phyloP scores from a whole-genome alignment of 345 rosid genomes.

The Cardiospermum halicacabum region DNA sequence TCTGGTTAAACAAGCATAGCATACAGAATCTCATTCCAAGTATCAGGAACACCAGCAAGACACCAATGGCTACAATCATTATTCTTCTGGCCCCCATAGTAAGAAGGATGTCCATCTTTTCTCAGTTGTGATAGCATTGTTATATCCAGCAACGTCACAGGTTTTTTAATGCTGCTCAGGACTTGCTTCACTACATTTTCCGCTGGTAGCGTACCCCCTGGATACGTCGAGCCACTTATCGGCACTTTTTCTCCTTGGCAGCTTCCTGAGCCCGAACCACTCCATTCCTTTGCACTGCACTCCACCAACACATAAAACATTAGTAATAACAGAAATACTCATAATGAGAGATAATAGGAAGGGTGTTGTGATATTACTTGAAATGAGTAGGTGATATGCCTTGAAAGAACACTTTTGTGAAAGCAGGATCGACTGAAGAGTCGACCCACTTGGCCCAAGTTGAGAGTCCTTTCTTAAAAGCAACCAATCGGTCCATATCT shows the following conservation, averaged over 20 bases:
- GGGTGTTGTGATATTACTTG: conserved; percentile 25
- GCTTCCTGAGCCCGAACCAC: conserved; percentile 18
- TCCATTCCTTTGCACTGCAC: conserved; percentile 39
- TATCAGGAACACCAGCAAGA: conserved; percentile 42
- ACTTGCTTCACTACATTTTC: conserved; percentile 22
- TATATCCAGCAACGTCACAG: conserved; percentile 32
- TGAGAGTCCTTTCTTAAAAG: conserved; percentile 42
- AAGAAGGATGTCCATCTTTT: conserved; percentile 44
- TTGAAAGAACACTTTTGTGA: conserved; percentile 46
- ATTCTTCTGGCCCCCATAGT: conserved; percentile 14
- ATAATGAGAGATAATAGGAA: no score
- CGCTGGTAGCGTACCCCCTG: conserved; percentile 28
- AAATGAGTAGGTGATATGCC: conserved; percentile 54
- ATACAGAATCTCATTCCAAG: conserved; percentile 36
- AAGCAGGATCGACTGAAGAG: conserved; percentile 35
- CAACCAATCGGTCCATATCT: conserved; percentile 59
- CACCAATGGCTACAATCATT: conserved; percentile 54
- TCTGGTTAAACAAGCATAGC: conserved; percentile 25
- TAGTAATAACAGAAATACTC: no score
- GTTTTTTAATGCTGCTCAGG: conserved; percentile 8
- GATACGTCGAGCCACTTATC: conserved; percentile 26
- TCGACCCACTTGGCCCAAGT: conserved; percentile 65
- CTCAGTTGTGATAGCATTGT: conserved; percentile 41
- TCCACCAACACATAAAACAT: no score
- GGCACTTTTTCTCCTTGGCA: conserved; percentile 31